Evolutionary conservation across 208 protist genomes (phyloP).

Genomic region (Porcisia hertigi): DNA sequence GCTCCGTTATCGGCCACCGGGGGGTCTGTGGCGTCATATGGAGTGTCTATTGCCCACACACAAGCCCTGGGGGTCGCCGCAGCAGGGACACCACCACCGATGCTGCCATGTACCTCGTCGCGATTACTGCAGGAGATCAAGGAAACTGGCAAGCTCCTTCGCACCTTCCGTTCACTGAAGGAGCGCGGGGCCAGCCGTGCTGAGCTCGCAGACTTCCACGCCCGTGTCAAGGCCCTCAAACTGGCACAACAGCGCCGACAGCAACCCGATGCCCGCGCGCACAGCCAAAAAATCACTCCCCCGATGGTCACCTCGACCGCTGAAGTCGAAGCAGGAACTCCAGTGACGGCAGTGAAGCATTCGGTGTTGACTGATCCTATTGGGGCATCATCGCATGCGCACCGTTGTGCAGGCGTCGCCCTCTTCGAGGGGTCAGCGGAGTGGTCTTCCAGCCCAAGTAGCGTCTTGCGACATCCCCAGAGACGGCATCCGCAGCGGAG

Average conservation of each 20-base stretch:
- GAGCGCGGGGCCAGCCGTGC: conserved; percentile 37
- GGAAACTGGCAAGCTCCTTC: conserved; percentile 40
- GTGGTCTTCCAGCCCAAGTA: background rate
- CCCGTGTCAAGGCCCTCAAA: conserved; percentile 31
- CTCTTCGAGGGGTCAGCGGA: background rate
- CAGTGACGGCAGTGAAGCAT: background rate
- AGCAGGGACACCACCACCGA: background rate
- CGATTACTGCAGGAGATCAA: conserved; percentile 43
- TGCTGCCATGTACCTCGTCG: background rate
- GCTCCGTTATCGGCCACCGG: background rate
- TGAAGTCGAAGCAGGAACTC: background rate
- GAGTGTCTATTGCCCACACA: background rate
- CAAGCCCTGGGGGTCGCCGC: background rate
- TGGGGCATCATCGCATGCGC: background rate
- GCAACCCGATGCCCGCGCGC: background rate
- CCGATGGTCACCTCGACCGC: background rate
- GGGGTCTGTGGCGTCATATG: background rate
- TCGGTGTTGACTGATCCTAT: too few relatives aligned
- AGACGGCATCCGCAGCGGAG: background rate
- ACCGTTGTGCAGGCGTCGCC: background rate
- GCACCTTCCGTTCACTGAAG: conserved; percentile 40
- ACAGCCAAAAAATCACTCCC: background rate
- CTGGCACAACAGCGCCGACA: conserved; percentile 2
- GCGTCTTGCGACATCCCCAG: background rate
- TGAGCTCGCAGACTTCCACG: conserved; percentile 28